phyloP scores from a whole-genome alignment of 2,329 filamentous ascomycete species.

The Pleurostoma richardsiae region DNA sequence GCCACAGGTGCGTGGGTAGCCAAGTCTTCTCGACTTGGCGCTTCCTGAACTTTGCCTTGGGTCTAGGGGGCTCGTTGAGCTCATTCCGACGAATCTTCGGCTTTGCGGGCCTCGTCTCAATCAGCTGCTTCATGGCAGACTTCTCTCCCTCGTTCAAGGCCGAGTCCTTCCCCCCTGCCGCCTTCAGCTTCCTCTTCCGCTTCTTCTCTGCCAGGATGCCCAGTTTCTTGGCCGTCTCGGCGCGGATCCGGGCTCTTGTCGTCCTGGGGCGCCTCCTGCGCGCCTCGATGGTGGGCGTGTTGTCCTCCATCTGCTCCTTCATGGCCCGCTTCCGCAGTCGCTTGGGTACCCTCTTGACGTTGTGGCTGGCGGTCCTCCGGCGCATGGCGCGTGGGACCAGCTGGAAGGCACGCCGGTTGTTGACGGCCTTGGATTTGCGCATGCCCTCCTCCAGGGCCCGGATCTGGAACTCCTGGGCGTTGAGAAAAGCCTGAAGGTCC shows the following conservation, averaged over 20 bases:
- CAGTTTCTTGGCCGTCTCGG: conserved; percentile 71
- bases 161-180: conserved; percentile 17
- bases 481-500: conserved; percentile 78
- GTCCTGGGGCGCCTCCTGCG: conserved; percentile 57
- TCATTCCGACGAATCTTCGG: conserved; percentile 68
- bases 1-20: conserved; percentile 92
- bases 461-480: conserved; percentile 85
- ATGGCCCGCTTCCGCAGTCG: conserved; percentile 65
- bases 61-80: conserved; percentile 53
- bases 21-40: conserved; percentile 86
- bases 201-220: conserved; percentile 57
- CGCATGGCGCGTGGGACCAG: conserved; percentile 80
- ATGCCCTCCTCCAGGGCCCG: conserved; percentile 79
- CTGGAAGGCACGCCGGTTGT: conserved; percentile 76
- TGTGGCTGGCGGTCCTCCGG: conserved; percentile 88
- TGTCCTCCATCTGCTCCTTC: conserved; percentile 79
- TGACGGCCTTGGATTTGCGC: conserved; percentile 59
- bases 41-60: conserved; percentile 70
- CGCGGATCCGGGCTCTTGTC: conserved; percentile 56
- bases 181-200: conserved; percentile 35
- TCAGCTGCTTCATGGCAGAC: conserved; percentile 15
- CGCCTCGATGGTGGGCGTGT: conserved; percentile 74
- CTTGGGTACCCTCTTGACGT: conserved; percentile 83
- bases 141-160: conserved; percentile 10
- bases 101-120: conserved; percentile 36